Conservation (phyloP, 1,139 yeast species). For the Nakaseomyces nivariensis region DNA sequence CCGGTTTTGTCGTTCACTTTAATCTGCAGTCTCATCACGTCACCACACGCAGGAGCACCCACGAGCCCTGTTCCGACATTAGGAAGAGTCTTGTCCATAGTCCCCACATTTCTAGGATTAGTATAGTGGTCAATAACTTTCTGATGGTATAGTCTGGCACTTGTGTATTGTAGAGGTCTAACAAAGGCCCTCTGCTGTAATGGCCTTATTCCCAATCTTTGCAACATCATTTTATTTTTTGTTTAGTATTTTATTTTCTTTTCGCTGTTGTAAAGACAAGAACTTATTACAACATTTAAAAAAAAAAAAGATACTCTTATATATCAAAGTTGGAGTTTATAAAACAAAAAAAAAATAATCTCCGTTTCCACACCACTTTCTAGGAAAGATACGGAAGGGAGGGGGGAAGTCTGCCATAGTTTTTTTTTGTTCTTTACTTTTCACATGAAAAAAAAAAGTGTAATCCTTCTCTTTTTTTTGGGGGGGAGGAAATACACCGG, state of each 20-base stretch:
- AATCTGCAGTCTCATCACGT: conserved; percentile 95
- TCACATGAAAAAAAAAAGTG: background rate
- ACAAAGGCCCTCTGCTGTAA: background rate
- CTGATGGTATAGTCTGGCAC: conserved; percentile 43
- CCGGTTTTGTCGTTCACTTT: conserved; percentile 88
- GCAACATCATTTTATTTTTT: background rate
- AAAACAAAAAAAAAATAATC: background rate
- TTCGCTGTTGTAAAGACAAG: background rate
- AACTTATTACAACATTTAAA: background rate
- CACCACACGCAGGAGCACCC: conserved; percentile 99
- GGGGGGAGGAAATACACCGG: too few relatives aligned
- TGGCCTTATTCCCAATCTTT: background rate
- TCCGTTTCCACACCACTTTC: too few relatives aligned
- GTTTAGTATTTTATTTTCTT: background rate
- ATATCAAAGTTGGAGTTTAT: too few relatives aligned
- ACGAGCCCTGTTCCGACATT: conserved; percentile 97
- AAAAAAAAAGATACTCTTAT: too few relatives aligned
- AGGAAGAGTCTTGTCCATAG: conserved; percentile 63
- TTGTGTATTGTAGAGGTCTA: conserved; percentile 1
- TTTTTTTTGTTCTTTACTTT: background rate
- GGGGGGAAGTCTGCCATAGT: too few relatives aligned
- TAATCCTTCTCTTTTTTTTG: too few relatives aligned
- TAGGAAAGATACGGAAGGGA: too few relatives aligned
- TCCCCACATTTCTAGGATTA: conserved; percentile 94
- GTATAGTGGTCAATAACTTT: conserved; percentile 86